Percentiles rank a stretch among this genome's conserved stretches.
Conservation (phyloP, 2,329 filamentous ascomycete species). For the Mollisiaceae sp. region DNA sequence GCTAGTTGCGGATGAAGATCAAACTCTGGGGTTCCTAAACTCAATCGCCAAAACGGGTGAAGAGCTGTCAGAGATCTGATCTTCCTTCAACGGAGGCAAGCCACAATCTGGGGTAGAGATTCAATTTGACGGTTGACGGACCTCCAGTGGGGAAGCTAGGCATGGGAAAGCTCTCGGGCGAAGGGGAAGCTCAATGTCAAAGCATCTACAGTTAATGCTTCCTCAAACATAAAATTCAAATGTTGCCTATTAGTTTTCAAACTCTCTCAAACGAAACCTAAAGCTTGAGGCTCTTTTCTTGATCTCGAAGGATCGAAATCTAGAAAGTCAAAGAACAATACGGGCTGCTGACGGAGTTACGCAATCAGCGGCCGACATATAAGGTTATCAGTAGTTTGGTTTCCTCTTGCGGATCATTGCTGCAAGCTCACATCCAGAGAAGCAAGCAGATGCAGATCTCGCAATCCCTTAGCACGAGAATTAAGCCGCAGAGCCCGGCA, state of each 20-base stretch:
- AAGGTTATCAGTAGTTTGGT: neutral
- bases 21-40: too few relatives aligned
- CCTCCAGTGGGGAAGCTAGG: neutral
- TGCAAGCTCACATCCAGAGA: neutral
- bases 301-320: neutral
- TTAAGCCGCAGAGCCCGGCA: neutral
- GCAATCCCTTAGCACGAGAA: neutral
- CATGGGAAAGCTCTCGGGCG: neutral
- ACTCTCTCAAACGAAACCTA: neutral
- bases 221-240: neutral
- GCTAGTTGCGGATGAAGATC: too few relatives aligned
- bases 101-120: constrained; percentile 4
- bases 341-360: neutral
- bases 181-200: neutral
- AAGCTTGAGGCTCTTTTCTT: neutral
- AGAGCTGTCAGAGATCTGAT: neutral
- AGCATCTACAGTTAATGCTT: neutral
- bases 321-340: neutral
- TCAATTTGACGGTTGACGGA: neutral
- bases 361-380: neutral
- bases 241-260: neutral
- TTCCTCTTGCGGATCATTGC: neutral
- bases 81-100: neutral
- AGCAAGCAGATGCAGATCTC: neutral
- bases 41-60: neutral